Percentiles rank a stretch among this genome's conserved stretches.
phyloP scores from a whole-genome alignment of 2,329 filamentous ascomycete genomes.

The Aspergillus uvarum region DNA sequence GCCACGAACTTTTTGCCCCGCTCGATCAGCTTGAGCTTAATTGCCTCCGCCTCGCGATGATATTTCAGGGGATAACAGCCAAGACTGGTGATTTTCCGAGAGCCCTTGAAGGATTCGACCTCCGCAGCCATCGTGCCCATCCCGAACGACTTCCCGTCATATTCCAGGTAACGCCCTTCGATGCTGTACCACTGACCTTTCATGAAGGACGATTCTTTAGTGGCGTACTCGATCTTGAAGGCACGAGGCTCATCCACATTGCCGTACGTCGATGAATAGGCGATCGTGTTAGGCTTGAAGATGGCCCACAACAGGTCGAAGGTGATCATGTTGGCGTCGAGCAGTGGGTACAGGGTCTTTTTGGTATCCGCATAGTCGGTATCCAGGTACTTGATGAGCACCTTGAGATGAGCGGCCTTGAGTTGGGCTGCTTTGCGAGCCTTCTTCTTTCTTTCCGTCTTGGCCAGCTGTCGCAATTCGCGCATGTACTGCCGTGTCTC shows the following conservation, averaged over 20 bases:
- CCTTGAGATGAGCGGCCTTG: slow-evolving; percentile 58
- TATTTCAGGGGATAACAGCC: slow-evolving; percentile 75
- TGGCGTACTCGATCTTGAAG: slow-evolving; percentile 77
- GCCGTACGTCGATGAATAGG: slow-evolving; percentile 75
- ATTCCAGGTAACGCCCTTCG: slow-evolving; percentile 76
- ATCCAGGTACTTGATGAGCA: slow-evolving; percentile 74
- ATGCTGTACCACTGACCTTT: slow-evolving; percentile 74
- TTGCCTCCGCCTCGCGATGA: slow-evolving; percentile 67
- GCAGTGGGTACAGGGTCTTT: slow-evolving; percentile 75
- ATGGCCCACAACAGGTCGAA: slow-evolving; percentile 87
- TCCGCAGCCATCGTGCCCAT: slow-evolving; percentile 69
- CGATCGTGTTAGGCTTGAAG: slow-evolving; percentile 82
- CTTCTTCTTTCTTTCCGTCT: slow-evolving; percentile 54
- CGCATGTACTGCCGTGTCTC: slow-evolving; percentile 67
- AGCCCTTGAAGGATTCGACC: slow-evolving; percentile 73
- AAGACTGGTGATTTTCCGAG: slow-evolving; percentile 77
- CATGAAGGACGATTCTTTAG: slow-evolving; percentile 67
- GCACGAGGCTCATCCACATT: slow-evolving; percentile 73
- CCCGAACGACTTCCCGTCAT: slow-evolving; percentile 82
- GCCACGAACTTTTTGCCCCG: slow-evolving; percentile 81
- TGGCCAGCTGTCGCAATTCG: slow-evolving; percentile 63
- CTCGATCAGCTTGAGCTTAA: slow-evolving; percentile 69
- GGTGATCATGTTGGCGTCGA: slow-evolving; percentile 79
- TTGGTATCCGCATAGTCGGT: slow-evolving; percentile 77
- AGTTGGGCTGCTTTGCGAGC: slow-evolving; percentile 35